Evolutionary conservation across 2,329 filamentous ascomycete species (phyloP), one percentile per base, ranked within the genome.

Genomic region (Penicillium paneum): DNA sequence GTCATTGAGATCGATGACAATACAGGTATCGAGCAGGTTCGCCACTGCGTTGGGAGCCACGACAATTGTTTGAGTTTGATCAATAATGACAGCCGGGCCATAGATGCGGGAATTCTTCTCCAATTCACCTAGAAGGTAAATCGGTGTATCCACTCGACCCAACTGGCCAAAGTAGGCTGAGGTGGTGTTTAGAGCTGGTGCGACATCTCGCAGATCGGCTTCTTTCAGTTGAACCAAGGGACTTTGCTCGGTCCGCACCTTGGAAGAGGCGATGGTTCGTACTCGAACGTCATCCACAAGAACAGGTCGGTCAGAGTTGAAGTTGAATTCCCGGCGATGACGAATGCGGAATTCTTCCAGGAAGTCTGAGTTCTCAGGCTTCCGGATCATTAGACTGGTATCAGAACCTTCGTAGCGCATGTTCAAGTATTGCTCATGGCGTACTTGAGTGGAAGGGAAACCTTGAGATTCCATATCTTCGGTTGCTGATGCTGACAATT

Each of bases 261-360:
- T 81, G 74, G 12, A 82, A 73, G 41, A 84, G 76, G 90, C 91
- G 56, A 96, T 95, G 7, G 90, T 91, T 46, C 93, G 83, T 3
- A 93, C 90, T 46, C 92, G 85, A 4, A 97, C 89, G 68, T 96
- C 92, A 57, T 96, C 92, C 2, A 97, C 83, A 34, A 96, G 89
- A 44, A 96, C 88, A 52, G 95, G 88, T 47, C 91, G 81, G 49
- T 95, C 90, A 13, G 84, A 85, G 0, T 90, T 94, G 68, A 97
- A 97, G 0, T 91, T 91, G 68, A 97, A 97, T 66, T 97, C 92
- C 65, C 93, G 89, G 45, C 90, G 86, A 69, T 97, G 93, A 61
- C 95, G 89, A 64, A 86, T 85, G 35, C 93, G 79, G 68, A 97
- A 97, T 0, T 90, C 90, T 58, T 86, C 83, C 2, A 87, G 88